Conservation (phyloP, 805 yeast genomes). For the Cyberlindnera meyerae region DNA sequence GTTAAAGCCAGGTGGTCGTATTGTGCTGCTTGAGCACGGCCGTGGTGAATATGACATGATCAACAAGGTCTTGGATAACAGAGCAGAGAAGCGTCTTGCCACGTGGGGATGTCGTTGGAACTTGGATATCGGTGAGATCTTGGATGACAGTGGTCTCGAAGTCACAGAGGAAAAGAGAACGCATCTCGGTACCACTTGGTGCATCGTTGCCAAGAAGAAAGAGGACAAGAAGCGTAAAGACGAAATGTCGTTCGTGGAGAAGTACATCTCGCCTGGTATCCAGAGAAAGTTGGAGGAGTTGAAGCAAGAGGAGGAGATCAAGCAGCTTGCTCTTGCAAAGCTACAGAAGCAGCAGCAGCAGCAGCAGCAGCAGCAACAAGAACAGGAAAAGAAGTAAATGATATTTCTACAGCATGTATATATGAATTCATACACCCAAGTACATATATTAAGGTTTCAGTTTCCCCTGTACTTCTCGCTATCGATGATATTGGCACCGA, state of each 20-base stretch:
- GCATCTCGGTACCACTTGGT: constrained; percentile 93
- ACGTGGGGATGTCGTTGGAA: constrained; percentile 99
- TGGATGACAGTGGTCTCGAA: constrained; percentile 79
- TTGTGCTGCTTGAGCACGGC: constrained; percentile 88
- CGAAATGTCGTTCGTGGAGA: constrained; percentile 47
- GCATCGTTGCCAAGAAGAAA: constrained; percentile 69
- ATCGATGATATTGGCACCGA: constrained; percentile 69
- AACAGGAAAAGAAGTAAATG: constrained; percentile 6
- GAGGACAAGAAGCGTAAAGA: constrained; percentile 50
- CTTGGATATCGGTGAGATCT: constrained; percentile 81
- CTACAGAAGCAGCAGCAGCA: too few relatives aligned
- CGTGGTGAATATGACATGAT: constrained; percentile 75
- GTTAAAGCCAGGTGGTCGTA: constrained; percentile 85
- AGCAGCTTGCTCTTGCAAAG: not conserved
- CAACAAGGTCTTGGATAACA: constrained; percentile 73
- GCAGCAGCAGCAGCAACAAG: not conserved
- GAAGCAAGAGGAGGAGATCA: constrained; percentile 9
- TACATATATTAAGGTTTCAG: constrained; percentile 1
- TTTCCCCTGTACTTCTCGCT: constrained; percentile 73
- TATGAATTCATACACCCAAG: not conserved
- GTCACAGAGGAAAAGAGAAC: constrained; percentile 74
- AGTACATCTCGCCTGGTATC: constrained; percentile 39
- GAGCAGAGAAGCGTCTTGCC: constrained; percentile 78
- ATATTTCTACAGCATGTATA: not conserved
- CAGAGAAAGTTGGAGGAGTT: constrained; percentile 24